A percentile compares a stretch with the other conserved stretches of the same genome.
Conservation (phyloP, 805 yeast species). For the Schizosaccharomyces cryophilus region DNA sequence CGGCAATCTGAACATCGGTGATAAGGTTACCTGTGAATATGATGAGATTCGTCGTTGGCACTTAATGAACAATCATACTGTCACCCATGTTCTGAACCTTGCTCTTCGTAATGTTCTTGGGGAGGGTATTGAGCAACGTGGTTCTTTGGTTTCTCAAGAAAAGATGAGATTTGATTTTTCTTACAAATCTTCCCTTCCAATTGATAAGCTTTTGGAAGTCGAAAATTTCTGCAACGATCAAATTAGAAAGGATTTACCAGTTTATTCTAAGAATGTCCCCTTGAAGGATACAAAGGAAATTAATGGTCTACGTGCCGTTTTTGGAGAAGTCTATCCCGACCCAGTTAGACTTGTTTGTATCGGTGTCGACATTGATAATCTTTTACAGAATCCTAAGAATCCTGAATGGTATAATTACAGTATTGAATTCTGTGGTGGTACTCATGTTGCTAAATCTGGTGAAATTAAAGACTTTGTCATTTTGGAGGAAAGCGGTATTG, state of each 20-base stretch:
- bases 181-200: constrained; percentile 60
- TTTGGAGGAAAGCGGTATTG: constrained; percentile 89
- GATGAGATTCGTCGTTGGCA: constrained; percentile 94
- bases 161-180: constrained; percentile 90
- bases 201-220: constrained; percentile 46
- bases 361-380: constrained; percentile 70
- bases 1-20: constrained; percentile 46
- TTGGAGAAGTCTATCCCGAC: constrained; percentile 96
- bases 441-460: constrained; percentile 78
- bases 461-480: constrained; percentile 80
- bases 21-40: constrained; percentile 56
- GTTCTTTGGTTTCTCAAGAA: constrained; percentile 88
- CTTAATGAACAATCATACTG: constrained; percentile 91
- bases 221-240: constrained; percentile 51
- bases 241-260: constrained; percentile 45
- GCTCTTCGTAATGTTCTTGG: constrained; percentile 76
- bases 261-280: constrained; percentile 63
- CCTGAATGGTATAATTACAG: constrained; percentile 56
- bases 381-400: constrained; percentile 45
- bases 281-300: constrained; percentile 50
- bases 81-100: constrained; percentile 81
- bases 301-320: constrained; percentile 81
- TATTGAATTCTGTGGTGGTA: constrained; percentile 97
- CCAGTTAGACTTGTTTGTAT: constrained; percentile 95
- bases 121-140: constrained; percentile 76